These are phyloP conservation scores for Allomyces macrogynus DNA, from an alignment of 192 early-diverging fungal genomes.

Conservation along the genomic window DNA sequence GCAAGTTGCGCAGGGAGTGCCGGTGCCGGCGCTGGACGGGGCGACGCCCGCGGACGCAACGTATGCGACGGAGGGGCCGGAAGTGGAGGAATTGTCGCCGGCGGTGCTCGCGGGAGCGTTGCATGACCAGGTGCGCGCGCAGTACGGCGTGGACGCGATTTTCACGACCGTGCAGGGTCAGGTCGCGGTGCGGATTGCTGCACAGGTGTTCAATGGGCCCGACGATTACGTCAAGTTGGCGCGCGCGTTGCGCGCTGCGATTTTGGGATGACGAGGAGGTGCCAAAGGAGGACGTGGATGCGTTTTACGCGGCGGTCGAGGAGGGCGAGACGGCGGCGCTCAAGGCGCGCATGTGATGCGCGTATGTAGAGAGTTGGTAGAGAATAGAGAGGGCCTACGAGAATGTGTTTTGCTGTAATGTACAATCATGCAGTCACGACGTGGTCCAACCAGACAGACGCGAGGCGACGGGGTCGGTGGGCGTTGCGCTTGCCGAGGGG, in stretches of 20 bases:
- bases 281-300: not conserved
- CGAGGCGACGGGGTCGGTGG: too few relatives aligned
- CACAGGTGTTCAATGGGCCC: not conserved
- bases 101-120: not conserved
- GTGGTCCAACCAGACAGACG: too few relatives aligned
- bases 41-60: not conserved
- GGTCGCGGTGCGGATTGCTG: not conserved
- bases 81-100: not conserved
- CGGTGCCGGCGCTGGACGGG: not conserved
- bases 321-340: too few relatives aligned
- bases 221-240: not conserved
- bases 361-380: too few relatives aligned
- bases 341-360: too few relatives aligned
- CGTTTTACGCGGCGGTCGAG: too few relatives aligned
- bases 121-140: not conserved
- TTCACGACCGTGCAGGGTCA: not conserved
- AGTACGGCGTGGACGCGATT: not conserved
- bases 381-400: too few relatives aligned
- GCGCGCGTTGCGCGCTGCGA: not conserved
- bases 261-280: not conserved
- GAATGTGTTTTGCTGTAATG: too few relatives aligned
- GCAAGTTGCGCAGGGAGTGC: not conserved
- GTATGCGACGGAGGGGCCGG: not conserved
- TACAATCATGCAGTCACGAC: too few relatives aligned
- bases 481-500: too few relatives aligned